Evolutionary conservation across 257 asterid genomes (phyloP), one percentile per base, ranked within the genome.

Genomic region (Forsythia suspensa): DNA sequence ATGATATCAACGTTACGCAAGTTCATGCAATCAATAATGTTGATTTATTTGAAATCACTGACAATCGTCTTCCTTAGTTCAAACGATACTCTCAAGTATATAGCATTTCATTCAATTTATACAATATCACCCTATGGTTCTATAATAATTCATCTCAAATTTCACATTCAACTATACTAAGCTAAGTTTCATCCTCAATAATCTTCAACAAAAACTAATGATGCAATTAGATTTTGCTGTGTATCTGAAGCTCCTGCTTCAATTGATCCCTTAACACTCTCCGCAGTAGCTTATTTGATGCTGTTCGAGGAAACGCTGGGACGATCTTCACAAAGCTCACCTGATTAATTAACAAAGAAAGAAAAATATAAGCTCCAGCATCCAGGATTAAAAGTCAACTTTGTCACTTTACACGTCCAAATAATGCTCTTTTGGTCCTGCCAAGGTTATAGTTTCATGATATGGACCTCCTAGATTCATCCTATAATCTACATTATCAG

Each of bases 271-370:
- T 90, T 89, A 95, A 57, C 74, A 86, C 94, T 82, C 99, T 89
- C 80, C 97, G 79, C 78, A 95, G 55, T 40, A 95, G 82, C 76
- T 95, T 95, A 79, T 93, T 93, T n/a, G 99, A 93, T 39, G 98
- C 94, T 1, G 97, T 95, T 77, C 98, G 90, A 78, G 99, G 99
- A 76, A 95, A 91, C 46, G 82, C 92, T 1, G 89, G 80, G 11
- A 89, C 86, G 59, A 93, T 87, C 86, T 87, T 91, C 78, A 95
- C 97, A 9, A 80, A 81, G 42, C 91, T 87, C 83, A 90, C 97
- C 97, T 94, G 81, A 83, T 69, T 76, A 39, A 76, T 48, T 68
- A 16, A 67, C 70, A 61, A 75, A 11, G 21, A 38, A 43, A 37
- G 16, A 12, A 18, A 44, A 43, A 15, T 20, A 3, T 65, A 48